Base-by-base conservation (phyloP, 1,284 basidiomycete genomes). In the Apiotrichum gracile region DNA sequence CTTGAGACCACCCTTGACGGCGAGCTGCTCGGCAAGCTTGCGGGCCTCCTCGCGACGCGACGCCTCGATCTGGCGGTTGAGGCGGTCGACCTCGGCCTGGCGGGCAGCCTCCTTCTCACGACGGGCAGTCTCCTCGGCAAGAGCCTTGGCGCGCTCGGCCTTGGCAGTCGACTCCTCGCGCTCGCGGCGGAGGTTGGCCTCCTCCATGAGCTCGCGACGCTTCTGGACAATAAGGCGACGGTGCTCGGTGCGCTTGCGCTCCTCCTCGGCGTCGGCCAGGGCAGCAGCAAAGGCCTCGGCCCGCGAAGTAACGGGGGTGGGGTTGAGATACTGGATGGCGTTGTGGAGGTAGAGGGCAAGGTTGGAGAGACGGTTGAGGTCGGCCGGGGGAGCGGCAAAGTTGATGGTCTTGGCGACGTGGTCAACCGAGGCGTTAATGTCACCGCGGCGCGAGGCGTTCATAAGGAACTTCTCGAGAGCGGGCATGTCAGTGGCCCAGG, bases 391-490 rank as follows among this genome's bases (percentile, higher is more conserved):
- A 31, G 68, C 61, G 49, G 65, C 66, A 73, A 98, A 98, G 14
- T 84, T 81, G 74, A 99, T 86, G 59, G 85, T 86, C 37, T 91
- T 87, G 12, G 82, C 82, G 41, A 87, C 84, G 73, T 98, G 96
- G 76, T 98, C 92, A 46, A 97, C 85, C 21, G 86, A 85, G 57
- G 97, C 86, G 67, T 81, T 83, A 54, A 97, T 82, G 73, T 97
- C 92, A 40, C 91, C 91, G 16, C 87, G 84, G 57, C 88, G 85
- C 55, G 89, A 90, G 56, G 90, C 91, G 51, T 86, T 86, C 85
- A 97, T 91, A 61, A 97, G 79, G 76, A 96, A 97, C 26, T 88
- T 86, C 73, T 96, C 91, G 54, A 92, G 82, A 68, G 88, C 85
- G 57, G 86, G 83, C 40, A 83, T 81, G 58, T 85, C 84, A 52